Base-by-base conservation (phyloP, 2,329 filamentous ascomycete genomes). In the Trichophyton schoenleinii region DNA sequence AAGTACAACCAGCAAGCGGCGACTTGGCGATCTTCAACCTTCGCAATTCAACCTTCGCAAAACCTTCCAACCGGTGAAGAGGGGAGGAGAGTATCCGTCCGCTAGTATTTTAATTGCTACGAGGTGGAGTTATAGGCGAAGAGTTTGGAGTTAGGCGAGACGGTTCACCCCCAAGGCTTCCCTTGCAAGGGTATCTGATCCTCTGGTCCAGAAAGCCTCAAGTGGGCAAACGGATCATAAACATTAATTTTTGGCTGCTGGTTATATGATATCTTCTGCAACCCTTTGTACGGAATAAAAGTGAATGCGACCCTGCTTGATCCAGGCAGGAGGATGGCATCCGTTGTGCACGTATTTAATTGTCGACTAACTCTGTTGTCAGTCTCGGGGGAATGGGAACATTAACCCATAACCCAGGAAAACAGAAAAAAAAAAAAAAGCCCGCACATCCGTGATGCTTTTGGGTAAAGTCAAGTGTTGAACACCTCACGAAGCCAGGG, bases 1-100 rank as follows among this genome's bases (percentile, higher is more conserved):
- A 53, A 34, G 49, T 53, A 31, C 22, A 53, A 13, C 5, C 13
- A 8, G 22, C 28, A 25, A 15, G 49, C 49, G 49, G 25, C 49
- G 49, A 53, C 49, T 53, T 53, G 49, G 49, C 49, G 49, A 53
- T 53, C 49, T 31, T 53, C 49, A 53, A 48, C 20, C 44, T 48
- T 48, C 44, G 44, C 44, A 48, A 25, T 18, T 18, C 18, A 18
- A 18, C 18, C 18, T 18, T 48, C 44, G 44, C 44, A 48, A 25
- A 38, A 44, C 41, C 41, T 44, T 44, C 44, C 44, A 48, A 34
- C 49, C 13, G 49, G 28, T 31, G 28, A 34, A n/a, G 25, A 31
- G 49, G 49, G 49, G 25, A 28, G 18, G 8, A 22, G 20, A n/a
- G 49, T n/a, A 53, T 22, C 28, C 49, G 28, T 53, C 49, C 22